Evolutionary conservation across 192 early-diverging fungal species (phyloP).

Genomic region (Coemansia sp.): DNA sequence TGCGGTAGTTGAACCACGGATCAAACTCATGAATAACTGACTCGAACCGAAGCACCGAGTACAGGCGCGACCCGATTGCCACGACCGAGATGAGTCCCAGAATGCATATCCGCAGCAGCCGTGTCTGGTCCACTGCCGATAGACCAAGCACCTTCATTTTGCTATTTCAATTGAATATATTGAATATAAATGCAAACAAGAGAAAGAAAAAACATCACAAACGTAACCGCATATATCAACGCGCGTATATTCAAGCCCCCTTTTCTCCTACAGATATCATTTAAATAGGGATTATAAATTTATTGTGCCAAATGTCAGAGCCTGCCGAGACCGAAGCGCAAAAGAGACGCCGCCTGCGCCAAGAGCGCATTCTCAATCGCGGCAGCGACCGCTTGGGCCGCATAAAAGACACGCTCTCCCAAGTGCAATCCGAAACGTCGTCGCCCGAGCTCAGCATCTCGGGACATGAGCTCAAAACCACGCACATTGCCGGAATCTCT

Average conservation of each 20-base stretch:
- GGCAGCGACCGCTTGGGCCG: slow-evolving; percentile 44
- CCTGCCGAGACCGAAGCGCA: slow-evolving; percentile 35
- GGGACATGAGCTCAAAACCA: background rate
- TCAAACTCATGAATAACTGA: slow-evolving; percentile 99
- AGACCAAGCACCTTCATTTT: slow-evolving; percentile 50
- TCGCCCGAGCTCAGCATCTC: background rate
- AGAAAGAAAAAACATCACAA: background rate
- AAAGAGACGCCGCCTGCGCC: slow-evolving; percentile 36
- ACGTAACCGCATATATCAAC: background rate
- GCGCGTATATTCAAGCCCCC: too few species aligned
- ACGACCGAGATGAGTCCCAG: slow-evolving; percentile 84
- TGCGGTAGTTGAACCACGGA: slow-evolving; percentile 99
- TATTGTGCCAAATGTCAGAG: slow-evolving; percentile 9
- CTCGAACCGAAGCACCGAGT: slow-evolving; percentile 97
- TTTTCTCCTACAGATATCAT: too few species aligned
- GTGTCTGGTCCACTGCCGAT: slow-evolving; percentile 46
- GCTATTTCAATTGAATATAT: background rate
- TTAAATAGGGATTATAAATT: too few species aligned
- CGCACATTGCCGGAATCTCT: slow-evolving; percentile 20
- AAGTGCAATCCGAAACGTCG: slow-evolving; percentile 36
- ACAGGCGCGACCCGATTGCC: slow-evolving; percentile 88
- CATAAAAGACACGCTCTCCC: slow-evolving; percentile 38
- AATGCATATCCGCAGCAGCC: slow-evolving; percentile 81
- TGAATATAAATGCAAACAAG: background rate
- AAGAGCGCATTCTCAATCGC: slow-evolving; percentile 51